Conservation (phyloP, 2,329 filamentous ascomycete species). For the Aschersonia sp. region DNA sequence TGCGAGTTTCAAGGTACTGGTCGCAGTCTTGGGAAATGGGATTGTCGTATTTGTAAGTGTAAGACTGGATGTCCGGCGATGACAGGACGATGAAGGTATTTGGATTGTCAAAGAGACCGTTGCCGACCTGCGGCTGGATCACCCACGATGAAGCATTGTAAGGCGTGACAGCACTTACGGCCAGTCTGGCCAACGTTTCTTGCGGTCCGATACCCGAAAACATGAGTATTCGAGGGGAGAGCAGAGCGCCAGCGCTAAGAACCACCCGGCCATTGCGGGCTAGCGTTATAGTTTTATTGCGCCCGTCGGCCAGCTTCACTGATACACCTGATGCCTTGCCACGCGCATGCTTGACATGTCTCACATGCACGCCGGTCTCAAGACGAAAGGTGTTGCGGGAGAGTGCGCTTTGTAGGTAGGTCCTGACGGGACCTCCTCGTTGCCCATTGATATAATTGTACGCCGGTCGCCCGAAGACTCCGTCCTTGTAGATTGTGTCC, state of each 20-base stretch:
- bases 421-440: conserved; percentile 31
- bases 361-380: conserved; percentile 25
- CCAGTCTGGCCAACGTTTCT: conserved; percentile 16
- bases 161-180: conserved; percentile 6
- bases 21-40: conserved; percentile 25
- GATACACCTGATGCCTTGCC: conserved; percentile 27
- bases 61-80: conserved; percentile 27
- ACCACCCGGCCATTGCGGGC: conserved; percentile 15
- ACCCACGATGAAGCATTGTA: conserved; percentile 26
- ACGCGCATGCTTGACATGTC: conserved; percentile 25
- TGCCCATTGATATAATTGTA: conserved; percentile 34
- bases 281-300: conserved; percentile 16
- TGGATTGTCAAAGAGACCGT: conserved; percentile 39
- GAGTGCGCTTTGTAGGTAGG: conserved; percentile 33
- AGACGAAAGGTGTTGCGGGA: conserved; percentile 26
- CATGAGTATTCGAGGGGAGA: conserved; percentile 27
- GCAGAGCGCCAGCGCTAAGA: conserved; percentile 23
- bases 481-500: conserved; percentile 26
- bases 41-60: conserved; percentile 28
- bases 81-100: conserved; percentile 38
- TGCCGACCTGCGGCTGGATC: conserved; percentile 31
- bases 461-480: conserved; percentile 31
- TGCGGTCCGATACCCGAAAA: conserved; percentile 27
- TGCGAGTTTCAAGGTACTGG: conserved; percentile 30
- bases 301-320: conserved; percentile 16